Evolutionary conservation across 148 eudicot species (phyloP).

Genomic region (Polygonum maritimum): DNA sequence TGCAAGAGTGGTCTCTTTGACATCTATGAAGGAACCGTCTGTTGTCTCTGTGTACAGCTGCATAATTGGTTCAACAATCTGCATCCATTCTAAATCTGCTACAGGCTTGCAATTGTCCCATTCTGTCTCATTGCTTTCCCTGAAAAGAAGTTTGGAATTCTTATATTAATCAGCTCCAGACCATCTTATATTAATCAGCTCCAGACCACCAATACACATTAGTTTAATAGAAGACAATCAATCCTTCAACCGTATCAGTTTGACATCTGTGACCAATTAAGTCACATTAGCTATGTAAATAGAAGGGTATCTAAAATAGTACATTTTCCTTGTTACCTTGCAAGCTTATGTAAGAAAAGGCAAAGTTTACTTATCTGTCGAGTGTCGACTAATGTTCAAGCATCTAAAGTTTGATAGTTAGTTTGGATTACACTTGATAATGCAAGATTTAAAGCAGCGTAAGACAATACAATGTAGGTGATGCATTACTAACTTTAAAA

Average conservation of each 20-base stretch:
- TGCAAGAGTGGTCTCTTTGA: conserved; percentile 32
- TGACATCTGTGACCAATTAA: no score
- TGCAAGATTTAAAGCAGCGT: no score
- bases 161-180: not conserved
- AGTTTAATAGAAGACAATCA: not conserved
- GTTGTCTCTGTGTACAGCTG: conserved; percentile 37
- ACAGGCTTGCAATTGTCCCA: conserved; percentile 33
- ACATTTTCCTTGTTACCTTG: not conserved
- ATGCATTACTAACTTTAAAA: no score
- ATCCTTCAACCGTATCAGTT: not conserved
- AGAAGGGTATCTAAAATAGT: not conserved
- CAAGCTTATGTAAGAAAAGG: not conserved
- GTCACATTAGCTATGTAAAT: no score
- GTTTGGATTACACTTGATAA: no score
- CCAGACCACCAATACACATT: no score
- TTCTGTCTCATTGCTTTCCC: conserved; percentile 22
- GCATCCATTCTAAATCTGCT: conserved; percentile 31
- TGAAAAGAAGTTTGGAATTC: conserved; percentile 3
- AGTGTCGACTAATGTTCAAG: no score
- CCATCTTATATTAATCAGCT: no score
- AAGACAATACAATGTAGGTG: no score
- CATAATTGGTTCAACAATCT: conserved; percentile 43
- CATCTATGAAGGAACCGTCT: conserved; percentile 42
- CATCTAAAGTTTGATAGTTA: not conserved
- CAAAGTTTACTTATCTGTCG: no score